Base-by-base conservation (phyloP, 2,329 filamentous ascomycete species). In the Fusarium napiforme region DNA sequence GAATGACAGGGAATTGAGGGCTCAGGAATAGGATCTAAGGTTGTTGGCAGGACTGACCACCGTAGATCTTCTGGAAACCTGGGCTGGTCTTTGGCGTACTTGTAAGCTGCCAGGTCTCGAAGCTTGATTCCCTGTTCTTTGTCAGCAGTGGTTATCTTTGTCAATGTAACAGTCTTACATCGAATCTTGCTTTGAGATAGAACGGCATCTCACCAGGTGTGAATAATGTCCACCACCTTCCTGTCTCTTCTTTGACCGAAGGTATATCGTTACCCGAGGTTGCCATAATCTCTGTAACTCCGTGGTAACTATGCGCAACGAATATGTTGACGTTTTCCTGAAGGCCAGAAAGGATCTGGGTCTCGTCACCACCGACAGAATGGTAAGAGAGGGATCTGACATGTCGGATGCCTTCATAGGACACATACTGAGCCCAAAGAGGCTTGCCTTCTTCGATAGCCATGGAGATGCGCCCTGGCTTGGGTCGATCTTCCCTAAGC, bases 181-280 rank as follows among this genome's bases (percentile, higher is more conserved):
- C 42, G 3, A 26, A 45, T 6, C 4, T 45, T 26, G 42, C 42
- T 4, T 45, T 45, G 0, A 45, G 11, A 9, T 19, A 4, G 4
- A 45, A 45, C 0, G 42, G 23, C 42, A 45, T 45, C 0, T 2
- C 2, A 1, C 23, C 26, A 0, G 42, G 42, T 1, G 23, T 45
- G 11, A 45, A 45, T 0, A 45, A 0, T 0, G 42, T 45, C 42
- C 42, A 45, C 42, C 42, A 45, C 2, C 1, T 45, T 26, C 42
- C n/a, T 0, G n/a, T 0, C 16, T 45, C 1, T 9, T 26, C 16
- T 11, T 43, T 18, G 7, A 43, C 10, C 6, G 9, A 43, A 4
- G 40, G 40, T 10, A 43, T 16, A 0, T 42, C 21, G 0, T 1
- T 5, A 12, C 5, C 0, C 0, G 1, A 11, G 40, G 15, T 43